Evolutionary conservation across 2,329 filamentous ascomycete genomes (phyloP), one percentile per base, ranked within the genome.

Genomic region (Helotiales sp.): DNA sequence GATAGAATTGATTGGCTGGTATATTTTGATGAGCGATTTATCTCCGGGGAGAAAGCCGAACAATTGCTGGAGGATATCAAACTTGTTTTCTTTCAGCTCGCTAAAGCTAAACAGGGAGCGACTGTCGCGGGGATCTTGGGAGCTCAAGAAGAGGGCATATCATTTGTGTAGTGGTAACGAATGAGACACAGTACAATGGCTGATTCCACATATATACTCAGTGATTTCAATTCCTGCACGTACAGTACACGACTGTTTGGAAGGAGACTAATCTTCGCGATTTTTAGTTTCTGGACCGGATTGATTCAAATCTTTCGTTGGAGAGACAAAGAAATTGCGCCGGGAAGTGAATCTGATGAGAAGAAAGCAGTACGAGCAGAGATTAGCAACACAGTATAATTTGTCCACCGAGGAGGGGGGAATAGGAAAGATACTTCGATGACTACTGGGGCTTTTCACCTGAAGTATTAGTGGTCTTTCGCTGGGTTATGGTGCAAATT

Each of bases 251-350:
- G n/a, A n/a, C n/a, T n/a, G 77, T 81, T 1, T 81, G 79, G 80
- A 80, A 80, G 61, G 11, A 22, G 32, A 32, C 58, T 61, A 24
- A 61, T 32, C 1, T 6, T 32, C 3, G 6, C 20, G 6, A 8
- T 34, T 43, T 11, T 28, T 15, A 37, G 1, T 34, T 4, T 69
- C n/a, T 71, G 73, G 57, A 78, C 77, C 40, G 70, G 61, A 28
- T 26, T 68, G 15, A 74, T 77, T 37, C 77, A 78, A 61, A 10
- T 77, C 34, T 72, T 78, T 37, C 72, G 78, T 8, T 74, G 75
- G 72, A 66, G 74, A 13, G 76, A 77, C 61, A 70, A 52, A 50
- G 70, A 58, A 20, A 40, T n/a, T 11, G 60, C 45, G 3, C 62
- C 58, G 32, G 20, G 24, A 28, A 30, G 20, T 24, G 32, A 45